Evolutionary conservation across 345 rosid species (phyloP), one percentile per base, ranked within the genome.

Genomic region (Rhodamnia argentea): DNA sequence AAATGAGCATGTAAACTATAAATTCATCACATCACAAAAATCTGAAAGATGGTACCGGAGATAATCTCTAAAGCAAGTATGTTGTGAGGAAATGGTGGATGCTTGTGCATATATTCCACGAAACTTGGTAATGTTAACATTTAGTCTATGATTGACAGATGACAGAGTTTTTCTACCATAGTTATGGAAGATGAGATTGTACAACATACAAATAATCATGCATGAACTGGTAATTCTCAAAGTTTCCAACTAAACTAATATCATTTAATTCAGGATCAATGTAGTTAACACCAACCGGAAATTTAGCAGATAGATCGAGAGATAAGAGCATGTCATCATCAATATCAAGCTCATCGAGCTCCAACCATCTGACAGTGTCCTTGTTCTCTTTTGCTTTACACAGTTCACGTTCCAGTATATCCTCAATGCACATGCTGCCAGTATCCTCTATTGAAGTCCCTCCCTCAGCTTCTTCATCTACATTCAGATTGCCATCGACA

Each of bases 291-390:
- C 93, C 5, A 52, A 92, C 99, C 92, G 92, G 95, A 90, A 93
- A 93, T 92, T 90, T 90, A 88, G 90, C 85, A 62, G 94, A 88
- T 87, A 96, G 87, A 85, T 91, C 89, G 62, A 96, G 93, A 57
- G 96, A 94, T 52, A 91, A 83, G 78, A 97, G 89, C 59, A 85
- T 88, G 81, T 90, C 90, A 87, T 94, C 99, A 84, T 90, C 90
- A 60, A 97, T 89, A 83, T 88, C 89, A 64, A 96, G 93, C 88
- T 95, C 94, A 75, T 97, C 98, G 15, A 97, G 95, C 92, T 96
- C 99, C 91, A 96, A 90, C 99, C 99, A 97, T 87, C 91, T 89
- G 81, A 93, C 86, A 85, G 88, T 82, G 22, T 86, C 85, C 60
- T 93, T 94, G 82, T 87, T 88, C 86, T 88, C 95, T 47, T 59